Base-by-base conservation (phyloP, 805 yeast genomes). In the Gaillardinia entomophila region DNA sequence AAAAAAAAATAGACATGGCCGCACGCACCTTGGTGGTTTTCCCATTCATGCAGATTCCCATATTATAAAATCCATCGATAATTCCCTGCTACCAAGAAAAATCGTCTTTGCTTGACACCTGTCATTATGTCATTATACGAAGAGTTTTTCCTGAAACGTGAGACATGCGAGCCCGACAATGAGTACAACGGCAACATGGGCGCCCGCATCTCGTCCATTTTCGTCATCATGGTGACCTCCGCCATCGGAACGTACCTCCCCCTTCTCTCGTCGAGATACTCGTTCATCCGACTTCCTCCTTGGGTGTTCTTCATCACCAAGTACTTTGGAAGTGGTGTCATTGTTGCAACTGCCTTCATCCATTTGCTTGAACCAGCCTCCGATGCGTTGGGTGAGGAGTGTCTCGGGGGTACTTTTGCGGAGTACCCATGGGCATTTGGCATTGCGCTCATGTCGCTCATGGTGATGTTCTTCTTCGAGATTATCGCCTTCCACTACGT, bases 261-360 rank as follows among this genome's bases (percentile, higher is more conserved):
- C 1, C 53, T 81, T 2, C 50, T 80, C 20, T 68, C 84, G 0
- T 77, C 83, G 4, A 64, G 64, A 39, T 73, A 71, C 46, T 75
- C 84, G 1, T 70, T 70, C 43, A 64, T 81, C 27, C 61, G 76
- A 40, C 45, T 80, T 37, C 87, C 87, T 1, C 46, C 67, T 11
- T 69, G 76, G 75, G 70, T 77, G 41, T 81, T 80, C 56, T 79
- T 80, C 50, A 53, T 77, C 30, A 78, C 84, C 31, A 82, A 81
- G 48, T 82, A 71, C 56, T 84, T 84, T 51, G 94, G 94, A 39
- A 79, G 89, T 3, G 94, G 94, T 34, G 90, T 84, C 30, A 84
- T 84, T 48, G 70, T 84, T 10, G 84, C 90, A 11, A 84, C 94
- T 1, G 85, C 89, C 0, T 82, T 84, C 46, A 77, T 84, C 19